These are phyloP conservation scores for maize (Zea mays) DNA, from an alignment of 176 grass and related monocot genomes.

Conservation along the genomic window DNA sequence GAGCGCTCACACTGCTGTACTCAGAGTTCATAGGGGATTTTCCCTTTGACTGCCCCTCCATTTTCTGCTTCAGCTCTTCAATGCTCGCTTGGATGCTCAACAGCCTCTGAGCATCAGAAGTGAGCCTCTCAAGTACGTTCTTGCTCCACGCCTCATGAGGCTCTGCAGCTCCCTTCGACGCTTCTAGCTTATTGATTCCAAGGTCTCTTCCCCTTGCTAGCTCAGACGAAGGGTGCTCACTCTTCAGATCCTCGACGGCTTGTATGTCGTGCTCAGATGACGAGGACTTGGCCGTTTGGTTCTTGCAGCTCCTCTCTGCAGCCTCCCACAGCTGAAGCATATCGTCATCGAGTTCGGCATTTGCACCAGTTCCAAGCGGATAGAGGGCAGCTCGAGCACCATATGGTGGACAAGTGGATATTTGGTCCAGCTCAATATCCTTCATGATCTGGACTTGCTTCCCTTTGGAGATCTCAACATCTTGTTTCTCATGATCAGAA, in stretches of 20 bases:
- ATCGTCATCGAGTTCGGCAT: slow-evolving; percentile 64
- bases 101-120: slow-evolving; percentile 71
- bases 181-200: slow-evolving; percentile 50
- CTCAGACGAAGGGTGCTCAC: slow-evolving; percentile 64
- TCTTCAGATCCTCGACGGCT: slow-evolving; percentile 62
- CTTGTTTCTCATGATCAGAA: slow-evolving; percentile 34
- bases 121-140: slow-evolving; percentile 59
- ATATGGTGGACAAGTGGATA: slow-evolving; percentile 61
- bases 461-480: slow-evolving; percentile 51
- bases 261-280: slow-evolving; percentile 67
- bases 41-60: slow-evolving; percentile 48
- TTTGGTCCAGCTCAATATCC: slow-evolving; percentile 88
- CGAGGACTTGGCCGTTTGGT: slow-evolving; percentile 49
- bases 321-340: slow-evolving; percentile 95
- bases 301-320: slow-evolving; percentile 73
- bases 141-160: slow-evolving; percentile 52
- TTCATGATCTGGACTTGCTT: slow-evolving; percentile 72
- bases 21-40: slow-evolving; percentile 37
- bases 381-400: slow-evolving; percentile 46
- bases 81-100: slow-evolving; percentile 55
- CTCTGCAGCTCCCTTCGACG: slow-evolving; percentile 31
- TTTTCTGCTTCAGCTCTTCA: slow-evolving; percentile 74
- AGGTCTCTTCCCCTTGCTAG: slow-evolving; percentile 55
- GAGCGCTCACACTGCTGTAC: slow-evolving; percentile 56
- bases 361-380: slow-evolving; percentile 39